These are phyloP conservation scores for Ganoderma lingzhi DNA, from an alignment of 1,284 basidiomycete genomes.

Conservation along the genomic window DNA sequence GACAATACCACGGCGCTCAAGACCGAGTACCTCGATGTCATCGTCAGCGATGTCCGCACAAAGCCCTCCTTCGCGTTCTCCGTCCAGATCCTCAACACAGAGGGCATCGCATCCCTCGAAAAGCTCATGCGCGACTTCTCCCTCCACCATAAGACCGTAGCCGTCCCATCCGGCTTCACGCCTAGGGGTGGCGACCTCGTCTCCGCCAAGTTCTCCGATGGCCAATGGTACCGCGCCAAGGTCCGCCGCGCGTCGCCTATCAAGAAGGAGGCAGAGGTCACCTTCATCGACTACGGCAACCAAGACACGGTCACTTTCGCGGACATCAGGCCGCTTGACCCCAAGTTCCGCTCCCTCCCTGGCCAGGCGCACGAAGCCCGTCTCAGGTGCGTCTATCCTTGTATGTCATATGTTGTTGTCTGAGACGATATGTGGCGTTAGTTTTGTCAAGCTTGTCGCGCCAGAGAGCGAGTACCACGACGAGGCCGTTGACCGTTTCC, in stretches of 20 bases:
- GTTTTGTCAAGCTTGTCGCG: constrained; percentile 86
- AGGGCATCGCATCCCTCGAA: constrained; percentile 90
- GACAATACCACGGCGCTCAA: constrained; percentile 66
- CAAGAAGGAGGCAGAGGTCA: constrained; percentile 90
- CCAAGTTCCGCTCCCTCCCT: constrained; percentile 85
- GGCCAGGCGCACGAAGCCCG: constrained; percentile 87
- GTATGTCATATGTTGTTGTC: neutral
- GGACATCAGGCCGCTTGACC: constrained; percentile 83
- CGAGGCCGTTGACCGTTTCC: constrained; percentile 89
- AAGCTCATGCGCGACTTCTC: constrained; percentile 95
- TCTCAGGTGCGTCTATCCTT: constrained; percentile 62
- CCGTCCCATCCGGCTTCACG: constrained; percentile 68
- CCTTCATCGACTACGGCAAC: constrained; percentile 91
- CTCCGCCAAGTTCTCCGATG: constrained; percentile 90
- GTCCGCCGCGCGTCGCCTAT: constrained; percentile 82
- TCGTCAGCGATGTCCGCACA: constrained; percentile 89
- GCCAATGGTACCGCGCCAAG: constrained; percentile 94
- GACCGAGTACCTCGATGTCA: constrained; percentile 89
- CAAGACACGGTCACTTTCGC: constrained; percentile 84
- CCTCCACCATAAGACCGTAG: constrained; percentile 77
- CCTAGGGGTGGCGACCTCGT: constrained; percentile 91
- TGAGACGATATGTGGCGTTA: constrained; percentile 39
- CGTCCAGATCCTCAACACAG: constrained; percentile 90
- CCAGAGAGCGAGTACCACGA: constrained; percentile 84
- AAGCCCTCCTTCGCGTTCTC: constrained; percentile 86